Conservation (phyloP, 2,329 filamentous ascomycete species). For the Colletotrichum orchidophilum region DNA sequence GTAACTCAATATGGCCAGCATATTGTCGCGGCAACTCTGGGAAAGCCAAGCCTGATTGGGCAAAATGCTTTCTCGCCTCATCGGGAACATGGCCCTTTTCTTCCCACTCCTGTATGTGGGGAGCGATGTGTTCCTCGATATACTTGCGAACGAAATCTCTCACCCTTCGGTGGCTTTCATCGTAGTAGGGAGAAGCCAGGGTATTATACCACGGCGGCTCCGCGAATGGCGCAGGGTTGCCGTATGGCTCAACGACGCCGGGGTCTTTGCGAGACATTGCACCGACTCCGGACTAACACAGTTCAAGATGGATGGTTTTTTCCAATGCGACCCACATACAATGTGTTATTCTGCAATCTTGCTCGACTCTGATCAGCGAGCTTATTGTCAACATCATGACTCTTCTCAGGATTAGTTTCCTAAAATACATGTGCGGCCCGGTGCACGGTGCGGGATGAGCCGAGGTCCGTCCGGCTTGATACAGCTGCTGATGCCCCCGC, state of each 20-base stretch:
- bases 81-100: slow-evolving; percentile 60
- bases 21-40: slow-evolving; percentile 47
- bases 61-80: slow-evolving; percentile 47
- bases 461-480: not conserved
- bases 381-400: not conserved
- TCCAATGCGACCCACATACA: too few species aligned
- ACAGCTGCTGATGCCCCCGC: not conserved
- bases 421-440: not conserved
- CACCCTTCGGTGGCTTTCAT: slow-evolving; percentile 64
- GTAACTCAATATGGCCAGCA: not conserved
- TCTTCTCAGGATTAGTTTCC: not conserved
- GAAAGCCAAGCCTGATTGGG: slow-evolving; percentile 49
- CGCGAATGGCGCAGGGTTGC: slow-evolving; percentile 5
- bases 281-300: not conserved
- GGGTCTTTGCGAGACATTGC: not conserved
- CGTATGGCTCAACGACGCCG: not conserved
- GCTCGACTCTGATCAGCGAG: too few species aligned
- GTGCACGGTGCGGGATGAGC: not conserved
- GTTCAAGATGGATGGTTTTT: too few species aligned
- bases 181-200: slow-evolving; percentile 65
- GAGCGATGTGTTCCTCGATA: slow-evolving; percentile 65
- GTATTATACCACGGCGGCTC: slow-evolving; percentile 43
- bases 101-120: slow-evolving; percentile 72
- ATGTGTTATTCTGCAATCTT: too few species aligned
- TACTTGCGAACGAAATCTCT: slow-evolving; percentile 66